Percentiles rank a stretch among this genome's conserved stretches.
Evolutionary conservation across 1,284 basidiomycete species (phyloP).

Genomic region (Wallemia mellicola): DNA sequence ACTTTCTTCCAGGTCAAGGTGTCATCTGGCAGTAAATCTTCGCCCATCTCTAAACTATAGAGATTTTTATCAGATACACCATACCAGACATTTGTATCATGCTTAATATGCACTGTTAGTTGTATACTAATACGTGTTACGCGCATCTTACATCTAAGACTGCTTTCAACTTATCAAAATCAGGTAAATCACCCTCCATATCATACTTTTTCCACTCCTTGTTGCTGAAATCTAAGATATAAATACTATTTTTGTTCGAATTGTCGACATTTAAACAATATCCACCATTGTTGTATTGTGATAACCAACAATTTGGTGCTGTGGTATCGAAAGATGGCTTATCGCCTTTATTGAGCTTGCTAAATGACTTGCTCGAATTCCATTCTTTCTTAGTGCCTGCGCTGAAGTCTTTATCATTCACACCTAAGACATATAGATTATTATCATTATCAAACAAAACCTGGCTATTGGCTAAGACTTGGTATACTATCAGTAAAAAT

Average conservation of each 20-base stretch:
- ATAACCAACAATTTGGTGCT: background rate
- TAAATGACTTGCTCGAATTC: conserved; percentile 10
- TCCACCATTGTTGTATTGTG: background rate
- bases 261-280: background rate
- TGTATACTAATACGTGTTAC: conserved; percentile 6
- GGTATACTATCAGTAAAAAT: too few relatives aligned
- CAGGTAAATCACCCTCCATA: conserved; percentile 9
- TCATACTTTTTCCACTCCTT: conserved; percentile 16
- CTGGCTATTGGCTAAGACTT: conserved; percentile 25
- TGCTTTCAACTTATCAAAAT: conserved; percentile 10
- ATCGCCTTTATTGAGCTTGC: background rate
- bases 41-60: conserved; percentile 34
- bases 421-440: conserved; percentile 40
- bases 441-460: conserved; percentile 34
- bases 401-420: conserved; percentile 40
- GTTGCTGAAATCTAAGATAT: conserved; percentile 16
- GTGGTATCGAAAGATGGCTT: background rate
- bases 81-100: conserved; percentile 11
- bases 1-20: conserved; percentile 32
- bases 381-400: conserved; percentile 33
- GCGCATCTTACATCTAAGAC: conserved; percentile 27
- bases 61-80: conserved; percentile 29
- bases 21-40: conserved; percentile 26
- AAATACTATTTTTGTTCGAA: conserved; percentile 15
- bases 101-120: background rate